Evolutionary conservation across 2,329 filamentous ascomycete genomes (phyloP).

Genomic region (Exutisphaerella laricina): DNA sequence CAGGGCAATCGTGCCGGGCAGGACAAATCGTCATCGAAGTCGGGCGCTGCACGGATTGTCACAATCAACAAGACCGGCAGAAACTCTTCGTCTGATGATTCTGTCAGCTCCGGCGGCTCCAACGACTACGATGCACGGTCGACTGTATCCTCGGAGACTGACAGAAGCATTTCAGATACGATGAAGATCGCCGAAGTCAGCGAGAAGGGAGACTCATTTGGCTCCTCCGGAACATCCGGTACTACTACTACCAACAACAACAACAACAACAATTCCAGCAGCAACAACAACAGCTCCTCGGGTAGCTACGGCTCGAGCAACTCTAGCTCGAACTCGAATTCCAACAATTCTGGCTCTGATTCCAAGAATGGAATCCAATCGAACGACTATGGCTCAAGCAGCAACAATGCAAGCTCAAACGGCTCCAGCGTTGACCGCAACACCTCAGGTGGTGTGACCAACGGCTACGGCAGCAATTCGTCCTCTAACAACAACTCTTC

Average conservation of each 20-base stretch:
- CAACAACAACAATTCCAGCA: slow-evolving; percentile 3
- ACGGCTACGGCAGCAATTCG: not conserved
- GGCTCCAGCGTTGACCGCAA: slow-evolving; percentile 7
- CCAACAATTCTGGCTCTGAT: slow-evolving; percentile 1
- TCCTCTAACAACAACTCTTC: slow-evolving; percentile 4
- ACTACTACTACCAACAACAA: not conserved
- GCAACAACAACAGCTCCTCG: not conserved
- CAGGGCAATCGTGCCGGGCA: slow-evolving; percentile 2
- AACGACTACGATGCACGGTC: slow-evolving; percentile 7
- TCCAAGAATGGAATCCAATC: slow-evolving; percentile 5
- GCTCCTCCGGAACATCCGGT: not conserved
- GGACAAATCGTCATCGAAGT: not conserved
- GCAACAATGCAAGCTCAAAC: too few relatives aligned
- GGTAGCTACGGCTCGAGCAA: not conserved
- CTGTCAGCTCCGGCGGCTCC: slow-evolving; percentile 4
- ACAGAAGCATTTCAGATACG: slow-evolving; percentile 4
- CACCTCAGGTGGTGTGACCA: not conserved
- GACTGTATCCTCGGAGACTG: slow-evolving; percentile 8
- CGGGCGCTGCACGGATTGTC: slow-evolving; percentile 5
- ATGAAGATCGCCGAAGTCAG: slow-evolving; percentile 7
- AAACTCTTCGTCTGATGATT: slow-evolving; percentile 4
- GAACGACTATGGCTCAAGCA: slow-evolving; percentile 1
- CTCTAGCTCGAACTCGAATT: not conserved
- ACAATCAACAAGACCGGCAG: slow-evolving; percentile 7
- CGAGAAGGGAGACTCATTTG: slow-evolving; percentile 1